Evolutionary conservation across 2,329 filamentous ascomycete genomes (phyloP).

Genomic region (Onygenales sp.): DNA sequence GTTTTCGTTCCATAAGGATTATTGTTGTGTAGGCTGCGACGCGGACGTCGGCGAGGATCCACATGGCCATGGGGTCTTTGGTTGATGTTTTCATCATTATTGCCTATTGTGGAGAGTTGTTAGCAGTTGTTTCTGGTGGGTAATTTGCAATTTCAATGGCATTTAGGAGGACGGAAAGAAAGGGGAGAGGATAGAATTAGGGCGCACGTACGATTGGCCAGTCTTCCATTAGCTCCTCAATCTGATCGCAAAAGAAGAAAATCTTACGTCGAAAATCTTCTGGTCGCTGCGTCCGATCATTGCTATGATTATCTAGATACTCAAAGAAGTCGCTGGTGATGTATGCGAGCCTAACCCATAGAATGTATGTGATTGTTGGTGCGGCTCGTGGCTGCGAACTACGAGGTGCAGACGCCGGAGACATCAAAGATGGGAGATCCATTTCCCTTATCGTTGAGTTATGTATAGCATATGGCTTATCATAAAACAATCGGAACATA

Average conservation of each 20-base stretch:
- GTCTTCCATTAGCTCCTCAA: not conserved
- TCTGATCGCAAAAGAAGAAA: not conserved
- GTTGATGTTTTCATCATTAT: not conserved
- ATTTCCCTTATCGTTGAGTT: not conserved
- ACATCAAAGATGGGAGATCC: not conserved
- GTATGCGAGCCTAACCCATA: not conserved
- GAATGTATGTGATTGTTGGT: not conserved
- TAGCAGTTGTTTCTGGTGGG: not conserved
- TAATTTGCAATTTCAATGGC: not conserved
- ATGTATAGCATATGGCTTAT: not conserved
- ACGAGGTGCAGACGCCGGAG: not conserved
- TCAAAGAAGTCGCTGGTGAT: not conserved
- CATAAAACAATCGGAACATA: not conserved
- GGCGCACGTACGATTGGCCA: not conserved
- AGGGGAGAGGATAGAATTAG: not conserved
- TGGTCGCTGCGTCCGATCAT: not conserved
- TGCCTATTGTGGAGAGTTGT: not conserved
- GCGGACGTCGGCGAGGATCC: not conserved
- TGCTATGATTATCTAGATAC: not conserved
- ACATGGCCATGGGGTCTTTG: not conserved
- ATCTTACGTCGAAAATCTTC: not conserved
- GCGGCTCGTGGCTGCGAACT: not conserved
- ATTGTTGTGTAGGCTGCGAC: not conserved
- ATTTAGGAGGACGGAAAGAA: not conserved
- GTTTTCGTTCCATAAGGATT: slow-evolving; percentile 2